Conservation (phyloP, 495 filamentous ascomycete genomes). For the Echria macrotheca region DNA sequence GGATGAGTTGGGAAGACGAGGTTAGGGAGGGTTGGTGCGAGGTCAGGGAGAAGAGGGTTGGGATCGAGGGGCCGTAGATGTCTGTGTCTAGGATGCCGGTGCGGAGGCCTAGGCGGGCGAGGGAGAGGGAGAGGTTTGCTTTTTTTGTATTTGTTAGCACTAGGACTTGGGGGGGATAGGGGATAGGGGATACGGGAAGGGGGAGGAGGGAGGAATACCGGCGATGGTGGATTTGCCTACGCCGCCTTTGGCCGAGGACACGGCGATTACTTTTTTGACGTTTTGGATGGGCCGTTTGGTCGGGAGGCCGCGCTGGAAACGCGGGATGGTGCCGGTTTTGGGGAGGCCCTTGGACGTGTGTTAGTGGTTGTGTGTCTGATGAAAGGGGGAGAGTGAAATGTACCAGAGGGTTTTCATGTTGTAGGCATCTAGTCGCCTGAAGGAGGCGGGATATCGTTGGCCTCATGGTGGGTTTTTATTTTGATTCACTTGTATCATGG, state of each 20-base stretch:
- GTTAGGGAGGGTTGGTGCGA: slow-evolving; percentile 67
- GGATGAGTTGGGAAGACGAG: slow-evolving; percentile 70
- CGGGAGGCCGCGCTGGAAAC: slow-evolving; percentile 80
- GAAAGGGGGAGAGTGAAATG: slow-evolving; percentile 9
- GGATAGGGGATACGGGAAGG: background rate
- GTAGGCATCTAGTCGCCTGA: slow-evolving; percentile 55
- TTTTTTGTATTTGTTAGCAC: too few species aligned
- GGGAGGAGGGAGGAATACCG: too few species aligned
- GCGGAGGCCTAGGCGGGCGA: slow-evolving; percentile 72
- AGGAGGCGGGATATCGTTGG: slow-evolving; percentile 47
- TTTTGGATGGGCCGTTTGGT: slow-evolving; percentile 70
- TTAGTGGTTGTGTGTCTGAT: slow-evolving; percentile 10
- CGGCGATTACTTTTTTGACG: slow-evolving; percentile 81
- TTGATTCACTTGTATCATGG: background rate
- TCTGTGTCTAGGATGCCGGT: slow-evolving; percentile 90
- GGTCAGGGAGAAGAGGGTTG: slow-evolving; percentile 73
- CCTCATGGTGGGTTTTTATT: slow-evolving; percentile 44
- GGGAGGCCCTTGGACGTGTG: slow-evolving; percentile 64
- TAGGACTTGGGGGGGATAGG: slow-evolving; percentile 35
- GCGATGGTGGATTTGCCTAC: slow-evolving; percentile 95
- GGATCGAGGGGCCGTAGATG: slow-evolving; percentile 93
- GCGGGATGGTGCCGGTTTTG: slow-evolving; percentile 67
- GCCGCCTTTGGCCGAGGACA: slow-evolving; percentile 93
- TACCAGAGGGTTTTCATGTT: slow-evolving; percentile 93
- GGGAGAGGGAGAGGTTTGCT: slow-evolving; percentile 82